Conservation (phyloP, 2,329 filamentous ascomycete genomes). For the Coniella lustricola region DNA sequence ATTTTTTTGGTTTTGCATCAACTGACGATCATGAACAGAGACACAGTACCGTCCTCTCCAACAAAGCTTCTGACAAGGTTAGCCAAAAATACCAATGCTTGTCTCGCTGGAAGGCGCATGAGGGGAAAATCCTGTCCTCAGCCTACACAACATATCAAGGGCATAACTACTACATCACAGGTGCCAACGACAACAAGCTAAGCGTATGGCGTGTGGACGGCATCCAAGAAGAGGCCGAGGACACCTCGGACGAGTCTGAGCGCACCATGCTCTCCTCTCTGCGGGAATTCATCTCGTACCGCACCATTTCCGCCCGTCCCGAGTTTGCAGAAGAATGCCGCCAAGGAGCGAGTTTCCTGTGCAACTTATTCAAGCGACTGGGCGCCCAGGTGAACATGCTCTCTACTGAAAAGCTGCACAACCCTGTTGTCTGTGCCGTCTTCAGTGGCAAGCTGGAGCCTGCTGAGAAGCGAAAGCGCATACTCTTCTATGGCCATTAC, state of each 20-base stretch:
- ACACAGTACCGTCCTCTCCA: constrained; percentile 60
- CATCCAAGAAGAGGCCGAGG: constrained; percentile 31
- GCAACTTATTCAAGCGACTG: constrained; percentile 83
- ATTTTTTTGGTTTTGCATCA: not conserved
- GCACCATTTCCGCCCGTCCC: constrained; percentile 80
- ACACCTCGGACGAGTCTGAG: constrained; percentile 33
- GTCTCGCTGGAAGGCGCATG: constrained; percentile 53
- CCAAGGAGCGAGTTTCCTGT: constrained; percentile 83
- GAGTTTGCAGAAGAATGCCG: constrained; percentile 89
- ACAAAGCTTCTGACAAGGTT: constrained; percentile 44
- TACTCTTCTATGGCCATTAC: constrained; percentile 97
- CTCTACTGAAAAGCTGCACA: constrained; percentile 54
- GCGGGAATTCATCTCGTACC: constrained; percentile 81
- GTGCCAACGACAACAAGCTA: constrained; percentile 84
- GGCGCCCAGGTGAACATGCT: constrained; percentile 86
- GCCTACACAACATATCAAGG: constrained; percentile 63
- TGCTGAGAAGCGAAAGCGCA: constrained; percentile 65
- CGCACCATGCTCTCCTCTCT: constrained; percentile 64
- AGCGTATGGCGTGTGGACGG: constrained; percentile 75
- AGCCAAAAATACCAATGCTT: constrained; percentile 41
- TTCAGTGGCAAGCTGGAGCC: constrained; percentile 71
- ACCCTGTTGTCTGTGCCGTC: constrained; percentile 87
- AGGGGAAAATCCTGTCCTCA: constrained; percentile 81
- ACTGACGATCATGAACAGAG: constrained; percentile 36
- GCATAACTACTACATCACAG: constrained; percentile 83